These are phyloP conservation scores for Diaporthe aspalathi DNA, from an alignment of 2,329 filamentous ascomycete species.

Conservation along the genomic window DNA sequence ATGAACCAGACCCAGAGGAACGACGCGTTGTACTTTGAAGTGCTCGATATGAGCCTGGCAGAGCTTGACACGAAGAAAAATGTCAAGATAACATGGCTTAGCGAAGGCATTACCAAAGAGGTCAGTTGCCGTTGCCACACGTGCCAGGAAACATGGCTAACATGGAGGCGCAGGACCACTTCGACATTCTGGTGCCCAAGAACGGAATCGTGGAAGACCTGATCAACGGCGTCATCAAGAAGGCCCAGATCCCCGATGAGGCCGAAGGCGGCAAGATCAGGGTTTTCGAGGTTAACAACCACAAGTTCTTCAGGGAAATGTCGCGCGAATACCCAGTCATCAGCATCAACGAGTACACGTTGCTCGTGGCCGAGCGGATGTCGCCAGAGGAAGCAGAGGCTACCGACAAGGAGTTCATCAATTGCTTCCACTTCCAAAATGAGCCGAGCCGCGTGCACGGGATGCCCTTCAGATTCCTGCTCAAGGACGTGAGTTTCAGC, in stretches of 20 bases:
- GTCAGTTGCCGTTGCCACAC: constrained; percentile 58
- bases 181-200: constrained; percentile 89
- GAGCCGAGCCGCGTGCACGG: constrained; percentile 88
- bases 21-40: constrained; percentile 90
- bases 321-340: constrained; percentile 77
- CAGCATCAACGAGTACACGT: constrained; percentile 86
- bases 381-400: constrained; percentile 77
- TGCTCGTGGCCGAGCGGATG: constrained; percentile 82
- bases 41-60: constrained; percentile 91
- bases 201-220: constrained; percentile 84
- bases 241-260: constrained; percentile 82
- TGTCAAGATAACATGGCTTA: constrained; percentile 84
- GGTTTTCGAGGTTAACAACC: constrained; percentile 83
- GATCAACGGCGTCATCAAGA: constrained; percentile 80
- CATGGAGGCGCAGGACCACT: constrained; percentile 69
- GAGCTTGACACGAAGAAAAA: constrained; percentile 94
- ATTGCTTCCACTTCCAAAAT: constrained; percentile 92
- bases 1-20: constrained; percentile 76
- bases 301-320: constrained; percentile 87
- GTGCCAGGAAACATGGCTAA: constrained; percentile 42
- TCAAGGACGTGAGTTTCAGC: constrained; percentile 75
- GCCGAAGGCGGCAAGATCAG: constrained; percentile 75
- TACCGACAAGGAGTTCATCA: constrained; percentile 71
- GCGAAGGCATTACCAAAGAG: constrained; percentile 92
- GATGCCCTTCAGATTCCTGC: constrained; percentile 88